phyloP scores from a whole-genome alignment of 2,329 filamentous ascomycete species.

The Beauveria medogensis region DNA sequence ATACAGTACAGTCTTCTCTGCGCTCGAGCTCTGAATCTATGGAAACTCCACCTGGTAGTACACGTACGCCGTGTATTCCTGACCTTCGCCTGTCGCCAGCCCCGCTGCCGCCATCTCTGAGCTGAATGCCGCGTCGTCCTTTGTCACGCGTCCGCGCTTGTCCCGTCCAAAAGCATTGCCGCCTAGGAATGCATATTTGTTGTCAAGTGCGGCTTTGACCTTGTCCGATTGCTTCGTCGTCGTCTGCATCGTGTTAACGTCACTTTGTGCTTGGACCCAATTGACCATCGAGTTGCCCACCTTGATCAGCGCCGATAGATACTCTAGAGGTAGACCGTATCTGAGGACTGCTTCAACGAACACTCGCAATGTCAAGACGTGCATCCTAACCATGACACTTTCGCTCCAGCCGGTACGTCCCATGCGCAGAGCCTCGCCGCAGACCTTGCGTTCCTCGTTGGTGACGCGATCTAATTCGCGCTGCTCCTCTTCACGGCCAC shows the following conservation, averaged over 20 bases:
- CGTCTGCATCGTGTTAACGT: slow-evolving; percentile 45
- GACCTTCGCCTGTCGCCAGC: slow-evolving; percentile 57
- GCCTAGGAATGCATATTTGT: slow-evolving; percentile 81
- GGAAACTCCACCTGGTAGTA: slow-evolving; percentile 90
- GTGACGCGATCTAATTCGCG: slow-evolving; percentile 75
- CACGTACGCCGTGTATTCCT: slow-evolving; percentile 92
- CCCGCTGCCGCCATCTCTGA: slow-evolving; percentile 78
- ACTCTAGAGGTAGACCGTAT: slow-evolving; percentile 87
- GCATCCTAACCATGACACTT: slow-evolving; percentile 91
- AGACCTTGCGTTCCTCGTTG: slow-evolving; percentile 82
- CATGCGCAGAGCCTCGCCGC: slow-evolving; percentile 82
- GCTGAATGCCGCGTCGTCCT: slow-evolving; percentile 73
- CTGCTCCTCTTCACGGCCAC: slow-evolving; percentile 81
- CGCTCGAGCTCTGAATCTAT: slow-evolving; percentile 14
- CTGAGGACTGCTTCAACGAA: slow-evolving; percentile 98
- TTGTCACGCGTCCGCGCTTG: slow-evolving; percentile 85
- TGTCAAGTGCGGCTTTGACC: slow-evolving; percentile 69
- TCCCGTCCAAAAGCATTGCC: slow-evolving; percentile 91
- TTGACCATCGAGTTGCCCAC: slow-evolving; percentile 41
- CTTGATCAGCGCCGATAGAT: slow-evolving; percentile 76
- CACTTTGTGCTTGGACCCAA: not conserved
- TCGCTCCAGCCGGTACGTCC: slow-evolving; percentile 93
- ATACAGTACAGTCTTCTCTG: slow-evolving; percentile 1
- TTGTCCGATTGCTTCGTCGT: slow-evolving; percentile 76
- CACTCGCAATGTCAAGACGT: slow-evolving; percentile 81